Percentiles rank a stretch among this genome's conserved stretches.
Conservation (phyloP, 2,329 filamentous ascomycete species). For the Apiospora pterosperma region DNA sequence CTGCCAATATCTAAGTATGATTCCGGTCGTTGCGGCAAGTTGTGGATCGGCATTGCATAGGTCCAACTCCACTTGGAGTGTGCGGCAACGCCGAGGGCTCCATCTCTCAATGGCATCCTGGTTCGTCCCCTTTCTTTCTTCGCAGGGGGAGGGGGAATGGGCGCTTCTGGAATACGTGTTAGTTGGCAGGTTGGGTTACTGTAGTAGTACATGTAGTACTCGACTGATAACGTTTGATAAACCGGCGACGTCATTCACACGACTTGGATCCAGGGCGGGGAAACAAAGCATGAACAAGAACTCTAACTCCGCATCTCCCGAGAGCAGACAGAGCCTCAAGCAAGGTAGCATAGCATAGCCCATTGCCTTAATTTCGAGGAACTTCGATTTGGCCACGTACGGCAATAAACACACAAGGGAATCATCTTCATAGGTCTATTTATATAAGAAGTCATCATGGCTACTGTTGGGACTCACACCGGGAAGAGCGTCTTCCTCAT, state of each 20-base stretch:
- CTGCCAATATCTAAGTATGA: too few species aligned
- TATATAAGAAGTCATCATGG: not conserved
- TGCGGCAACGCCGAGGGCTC: not conserved
- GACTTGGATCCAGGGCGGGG: not conserved
- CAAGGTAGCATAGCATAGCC: too few species aligned
- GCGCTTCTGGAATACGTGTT: not conserved
- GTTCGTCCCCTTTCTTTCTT: not conserved
- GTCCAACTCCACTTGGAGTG: not conserved
- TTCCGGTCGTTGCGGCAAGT: not conserved
- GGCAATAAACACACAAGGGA: not conserved
- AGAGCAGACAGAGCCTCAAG: not conserved
- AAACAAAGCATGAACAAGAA: not conserved
- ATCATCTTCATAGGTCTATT: too few species aligned
- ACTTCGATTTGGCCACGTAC: not conserved
- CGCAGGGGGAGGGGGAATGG: not conserved
- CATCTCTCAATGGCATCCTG: not conserved
- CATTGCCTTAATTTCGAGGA: not conserved
- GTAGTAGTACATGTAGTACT: too few species aligned
- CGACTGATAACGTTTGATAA: too few species aligned
- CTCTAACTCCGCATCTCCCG: not conserved
- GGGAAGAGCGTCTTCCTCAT: constrained; percentile 36
- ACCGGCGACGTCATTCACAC: not conserved
- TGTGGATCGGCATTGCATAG: not conserved
- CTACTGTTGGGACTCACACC: not conserved
- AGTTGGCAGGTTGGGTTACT: not conserved